Percentiles rank a stretch among this genome's conserved stretches.
phyloP scores from a whole-genome alignment of 208 protist species.

The Blastocrithidia nonstop region DNA sequence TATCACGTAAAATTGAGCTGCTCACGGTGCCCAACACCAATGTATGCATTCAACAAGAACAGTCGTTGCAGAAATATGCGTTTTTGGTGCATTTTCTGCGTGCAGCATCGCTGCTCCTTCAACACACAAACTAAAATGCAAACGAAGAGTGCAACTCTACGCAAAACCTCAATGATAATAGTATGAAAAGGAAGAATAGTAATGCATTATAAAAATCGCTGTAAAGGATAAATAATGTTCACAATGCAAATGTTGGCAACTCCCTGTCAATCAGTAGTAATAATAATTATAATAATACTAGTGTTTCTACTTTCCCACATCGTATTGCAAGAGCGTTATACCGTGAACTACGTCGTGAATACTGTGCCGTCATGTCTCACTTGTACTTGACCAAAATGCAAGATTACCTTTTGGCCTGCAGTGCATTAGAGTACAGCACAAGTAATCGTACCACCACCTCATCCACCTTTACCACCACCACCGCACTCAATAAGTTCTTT shows the following conservation, averaged over 20 bases:
- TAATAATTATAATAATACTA: constrained; percentile 8
- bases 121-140: no score
- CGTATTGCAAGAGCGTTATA: constrained; percentile 53
- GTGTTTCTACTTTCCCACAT: constrained; percentile 26
- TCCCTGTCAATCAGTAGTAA: constrained; percentile 4
- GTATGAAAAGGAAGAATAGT: no score
- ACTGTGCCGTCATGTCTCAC: constrained; percentile 55
- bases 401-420: constrained; percentile 60
- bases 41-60: constrained; percentile 70
- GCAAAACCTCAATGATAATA: no score
- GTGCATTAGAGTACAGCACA: constrained; percentile 47
- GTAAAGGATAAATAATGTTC: no score
- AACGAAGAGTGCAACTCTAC: no score
- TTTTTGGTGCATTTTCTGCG: constrained; percentile 70
- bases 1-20: constrained; percentile 45
- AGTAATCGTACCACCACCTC: constrained; percentile 1
- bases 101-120: constrained; percentile 25
- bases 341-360: constrained; percentile 50
- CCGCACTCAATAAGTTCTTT: no score
- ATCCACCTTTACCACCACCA: constrained; percentile 5
- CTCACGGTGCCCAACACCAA: constrained; percentile 63
- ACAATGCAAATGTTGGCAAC: no score
- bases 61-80: constrained; percentile 36
- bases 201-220: no score
- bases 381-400: constrained; percentile 56